A percentile compares a stretch with the other conserved stretches of the same genome.
Conservation (phyloP, 257 asterid genomes). For the Rhazya stricta region DNA sequence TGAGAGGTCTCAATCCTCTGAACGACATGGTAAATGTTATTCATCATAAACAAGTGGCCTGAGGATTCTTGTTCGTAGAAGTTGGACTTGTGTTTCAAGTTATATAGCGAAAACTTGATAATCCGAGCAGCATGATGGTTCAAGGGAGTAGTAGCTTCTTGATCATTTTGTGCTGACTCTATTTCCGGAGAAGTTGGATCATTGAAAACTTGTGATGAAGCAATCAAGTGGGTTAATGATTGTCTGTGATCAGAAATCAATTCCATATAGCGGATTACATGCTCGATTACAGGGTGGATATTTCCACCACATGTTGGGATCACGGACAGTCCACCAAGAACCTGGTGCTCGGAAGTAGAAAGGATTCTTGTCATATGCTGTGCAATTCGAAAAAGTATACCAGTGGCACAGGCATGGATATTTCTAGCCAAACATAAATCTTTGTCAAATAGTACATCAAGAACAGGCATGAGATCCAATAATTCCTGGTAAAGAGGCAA, state of each 20-base stretch:
- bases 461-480: background rate
- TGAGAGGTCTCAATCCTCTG: slow-evolving; percentile 59
- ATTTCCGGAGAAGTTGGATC: background rate
- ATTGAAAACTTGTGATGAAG: slow-evolving; percentile 35
- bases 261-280: slow-evolving; percentile 65
- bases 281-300: slow-evolving; percentile 70
- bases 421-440: slow-evolving; percentile 46
- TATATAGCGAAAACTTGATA: slow-evolving; percentile 51
- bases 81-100: slow-evolving; percentile 58
- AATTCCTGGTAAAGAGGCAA: slow-evolving; percentile 2
- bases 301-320: slow-evolving; percentile 71
- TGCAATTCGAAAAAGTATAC: slow-evolving; percentile 58
- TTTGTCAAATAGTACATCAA: slow-evolving; percentile 3
- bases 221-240: slow-evolving; percentile 50
- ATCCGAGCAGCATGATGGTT: slow-evolving; percentile 64
- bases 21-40: slow-evolving; percentile 64
- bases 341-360: slow-evolving; percentile 59
- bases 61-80: slow-evolving; percentile 57
- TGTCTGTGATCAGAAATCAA: slow-evolving; percentile 61
- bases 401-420: slow-evolving; percentile 51
- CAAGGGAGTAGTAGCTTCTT: slow-evolving; percentile 30
- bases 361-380: slow-evolving; percentile 64
- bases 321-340: slow-evolving; percentile 57
- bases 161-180: background rate
- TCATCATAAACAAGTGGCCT: slow-evolving; percentile 71